Base-by-base conservation (phyloP, 2,329 filamentous ascomycete species). In the Cercospora sp. region DNA sequence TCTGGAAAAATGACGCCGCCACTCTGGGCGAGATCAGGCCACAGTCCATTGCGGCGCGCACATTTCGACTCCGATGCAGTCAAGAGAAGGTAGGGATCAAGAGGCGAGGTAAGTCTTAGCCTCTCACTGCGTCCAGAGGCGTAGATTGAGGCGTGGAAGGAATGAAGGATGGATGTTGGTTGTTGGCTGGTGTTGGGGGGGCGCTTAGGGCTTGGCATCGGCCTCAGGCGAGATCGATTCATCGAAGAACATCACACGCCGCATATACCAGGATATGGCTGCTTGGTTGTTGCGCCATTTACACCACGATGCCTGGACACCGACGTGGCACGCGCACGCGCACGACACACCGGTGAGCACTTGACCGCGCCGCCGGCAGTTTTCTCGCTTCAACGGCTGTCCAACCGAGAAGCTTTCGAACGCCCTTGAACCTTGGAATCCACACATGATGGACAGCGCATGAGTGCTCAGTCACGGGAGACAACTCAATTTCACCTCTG, bases 401-500 rank as follows among this genome's bases (percentile, higher is more conserved):
- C 32, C 7, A 59, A 24, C 63, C 66, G 63, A 45, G 66, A 65
- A 68, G 66, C 66, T 68, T 64, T 6, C 65, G 30, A 49, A 21
- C 12, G 40, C 43, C 21, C 16, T 3, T n/a, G 16, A 53, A 68
- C 66, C 62, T 65, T 61, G 37, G n/a, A 3, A 9, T 45, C 66
- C 66, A 61, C 66, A 26, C 32, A 58, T 45, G 63, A 65, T 59
- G 57, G 26, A 28, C 28, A 30, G 28, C 28, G 28, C 28, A 30
- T 30, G 4, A 7, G 6, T 1, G 4, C 28, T 30, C 28, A 30
- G 28, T 30, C 28, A 30, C 28, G 28, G 28, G 28, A 30, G 28
- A 30, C 28, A 30, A 30, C 28, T 24, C 26, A 64, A 65, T 45
- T 9, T 59, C 28, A n/a, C 49, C 60, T 58, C 30, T 62, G 55